phyloP scores from a whole-genome alignment of 2,329 filamentous ascomycete genomes.

The Hyphodiscus sp. region DNA sequence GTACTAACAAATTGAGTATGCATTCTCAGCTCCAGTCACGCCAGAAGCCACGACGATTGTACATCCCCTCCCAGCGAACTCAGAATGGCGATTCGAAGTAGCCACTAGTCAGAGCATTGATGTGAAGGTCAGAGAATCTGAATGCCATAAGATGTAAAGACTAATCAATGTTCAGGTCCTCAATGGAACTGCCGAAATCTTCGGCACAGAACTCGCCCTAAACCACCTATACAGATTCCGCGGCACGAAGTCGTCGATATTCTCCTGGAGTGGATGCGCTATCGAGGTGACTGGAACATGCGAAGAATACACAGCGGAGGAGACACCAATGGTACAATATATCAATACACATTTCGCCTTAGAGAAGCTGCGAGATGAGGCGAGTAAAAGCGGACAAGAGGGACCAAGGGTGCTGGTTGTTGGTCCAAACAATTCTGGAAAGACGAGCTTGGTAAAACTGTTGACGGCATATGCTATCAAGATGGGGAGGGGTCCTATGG shows the following conservation, averaged over 20 bases:
- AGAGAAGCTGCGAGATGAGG: slow-evolving; percentile 61
- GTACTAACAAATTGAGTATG: slow-evolving; percentile 18
- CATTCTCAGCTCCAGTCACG: slow-evolving; percentile 23
- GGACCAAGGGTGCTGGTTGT: slow-evolving; percentile 82
- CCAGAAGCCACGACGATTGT: slow-evolving; percentile 34
- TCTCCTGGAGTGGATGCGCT: slow-evolving; percentile 86
- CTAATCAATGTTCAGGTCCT: slow-evolving; percentile 51
- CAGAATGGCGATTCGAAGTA: slow-evolving; percentile 76
- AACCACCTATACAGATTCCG: slow-evolving; percentile 75
- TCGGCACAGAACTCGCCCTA: slow-evolving; percentile 85
- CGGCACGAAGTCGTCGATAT: slow-evolving; percentile 78
- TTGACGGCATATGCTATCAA: slow-evolving; percentile 75
- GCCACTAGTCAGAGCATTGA: slow-evolving; percentile 45
- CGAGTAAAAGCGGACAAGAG: slow-evolving; percentile 41
- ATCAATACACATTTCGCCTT: slow-evolving; percentile 86
- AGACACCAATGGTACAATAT: slow-evolving; percentile 75
- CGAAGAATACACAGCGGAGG: slow-evolving; percentile 62
- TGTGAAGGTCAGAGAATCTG: slow-evolving; percentile 39
- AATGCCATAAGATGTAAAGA: slow-evolving; percentile 14
- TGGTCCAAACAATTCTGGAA: slow-evolving; percentile 72
- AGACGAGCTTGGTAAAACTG: slow-evolving; percentile 73
- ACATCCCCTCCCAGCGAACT: slow-evolving; percentile 53
- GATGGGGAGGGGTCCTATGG: slow-evolving; percentile 65
- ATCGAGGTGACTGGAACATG: slow-evolving; percentile 63
- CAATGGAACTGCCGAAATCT: slow-evolving; percentile 82